Evolutionary conservation across 1,284 basidiomycete genomes (phyloP), one percentile per base, ranked within the genome.

Genomic region (Marasmius tenuissimus): DNA sequence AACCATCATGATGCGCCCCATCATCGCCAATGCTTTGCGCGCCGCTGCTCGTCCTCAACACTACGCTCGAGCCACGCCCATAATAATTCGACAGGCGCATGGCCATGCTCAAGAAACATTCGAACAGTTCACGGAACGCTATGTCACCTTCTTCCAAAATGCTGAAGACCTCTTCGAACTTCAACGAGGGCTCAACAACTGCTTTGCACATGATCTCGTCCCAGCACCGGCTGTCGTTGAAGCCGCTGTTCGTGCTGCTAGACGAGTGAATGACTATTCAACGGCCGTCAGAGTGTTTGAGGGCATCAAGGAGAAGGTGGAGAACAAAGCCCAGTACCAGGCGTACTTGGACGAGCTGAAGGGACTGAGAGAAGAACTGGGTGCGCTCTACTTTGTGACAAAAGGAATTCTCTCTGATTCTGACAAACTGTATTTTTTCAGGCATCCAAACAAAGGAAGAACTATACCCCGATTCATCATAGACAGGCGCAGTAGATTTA

Each of bases 131-230:
- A 95, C 93, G 73, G 84, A 90, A 65, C 93, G 96, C 73, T 98
- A 98, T 80, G 89, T 94, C 73, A 83, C 85, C 68, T 99, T 98
- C 82, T 98, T 98, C 84, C 82, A 92, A 73, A 85, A 87, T 59
- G 95, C 96, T 58, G 88, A 95, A 74, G 97, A 98, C 82, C 86
- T 97, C 65, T 98, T 98, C 75, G 96, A 98, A 82, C 91, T 97
- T 67, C 95, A 98, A 79, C 92, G 97, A 64, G 97, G 97, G 53
- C 84, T 99, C 69, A 99, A 99, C 86, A 99, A 99, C 86, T 97
- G 95, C 81, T 99, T 99, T 75, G 94, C 97, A 1, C 97, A 99
- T 78, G 97, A 99, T 77, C 86, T 99, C 66, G 97, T 99, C 33
- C 97, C 97, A 9, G 89, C 94, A 9, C 88, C 94, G 52, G 81